Conservation (phyloP, 1,139 yeast genomes). For the Saccharomyces pastorianus region DNA sequence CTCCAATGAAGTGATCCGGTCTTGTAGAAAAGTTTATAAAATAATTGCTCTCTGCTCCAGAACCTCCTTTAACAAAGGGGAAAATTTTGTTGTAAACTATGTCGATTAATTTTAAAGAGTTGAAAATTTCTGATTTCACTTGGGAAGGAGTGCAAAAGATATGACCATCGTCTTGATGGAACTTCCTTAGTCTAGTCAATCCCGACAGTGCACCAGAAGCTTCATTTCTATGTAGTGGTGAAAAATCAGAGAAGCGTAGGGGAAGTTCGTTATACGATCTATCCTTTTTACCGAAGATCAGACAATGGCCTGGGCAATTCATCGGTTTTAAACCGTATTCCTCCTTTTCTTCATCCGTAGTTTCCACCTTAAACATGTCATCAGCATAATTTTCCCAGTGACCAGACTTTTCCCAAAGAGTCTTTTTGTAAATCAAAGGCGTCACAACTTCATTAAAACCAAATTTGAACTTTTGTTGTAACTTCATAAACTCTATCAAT, state of each 20-base stretch:
- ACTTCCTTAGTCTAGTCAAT: conserved; percentile 86
- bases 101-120: conserved; percentile 67
- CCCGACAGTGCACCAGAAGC: conserved; percentile 93
- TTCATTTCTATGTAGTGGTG: conserved; percentile 92
- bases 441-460: conserved; percentile 92
- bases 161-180: conserved; percentile 98
- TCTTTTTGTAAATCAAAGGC: conserved; percentile 78
- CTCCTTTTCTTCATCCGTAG: conserved; percentile 39
- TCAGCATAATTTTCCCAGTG: conserved; percentile 95
- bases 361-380: conserved; percentile 79
- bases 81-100: conserved; percentile 66
- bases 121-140: conserved; percentile 66
- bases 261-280: conserved; percentile 89
- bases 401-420: conserved; percentile 86
- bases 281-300: conserved; percentile 73
- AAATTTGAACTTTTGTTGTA: conserved; percentile 64
- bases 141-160: conserved; percentile 84
- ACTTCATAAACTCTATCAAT: conserved; percentile 70
- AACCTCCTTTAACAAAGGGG: conserved; percentile 41
- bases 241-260: conserved; percentile 80
- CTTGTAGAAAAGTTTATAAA: conserved; percentile 78
- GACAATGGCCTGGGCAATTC: conserved; percentile 98
- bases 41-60: conserved; percentile 35
- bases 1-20: conserved; percentile 82
- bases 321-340: conserved; percentile 87